Conservation (phyloP, 2,329 filamentous ascomycete genomes). For the Scopulariopsis brevicaulis region DNA sequence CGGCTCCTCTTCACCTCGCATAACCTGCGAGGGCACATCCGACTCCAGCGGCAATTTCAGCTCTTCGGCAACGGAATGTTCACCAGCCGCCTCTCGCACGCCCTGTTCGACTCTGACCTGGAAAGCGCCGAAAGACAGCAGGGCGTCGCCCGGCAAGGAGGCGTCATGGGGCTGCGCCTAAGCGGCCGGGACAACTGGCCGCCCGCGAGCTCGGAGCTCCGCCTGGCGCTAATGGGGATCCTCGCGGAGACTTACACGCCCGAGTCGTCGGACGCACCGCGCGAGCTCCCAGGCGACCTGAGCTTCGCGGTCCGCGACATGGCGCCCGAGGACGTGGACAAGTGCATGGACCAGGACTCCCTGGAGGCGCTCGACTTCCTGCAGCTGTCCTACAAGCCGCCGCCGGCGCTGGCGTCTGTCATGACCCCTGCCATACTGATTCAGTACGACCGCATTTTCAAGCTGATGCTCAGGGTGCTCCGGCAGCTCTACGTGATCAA, state of each 20-base stretch:
- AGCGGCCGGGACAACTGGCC: slow-evolving; percentile 81
- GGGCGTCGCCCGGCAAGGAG: slow-evolving; percentile 57
- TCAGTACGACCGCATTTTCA: slow-evolving; percentile 82
- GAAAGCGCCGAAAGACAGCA: slow-evolving; percentile 64
- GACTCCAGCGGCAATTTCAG: slow-evolving; percentile 68
- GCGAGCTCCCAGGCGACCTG: slow-evolving; percentile 51
- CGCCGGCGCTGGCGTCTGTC: slow-evolving; percentile 57
- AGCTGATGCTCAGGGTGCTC: slow-evolving; percentile 61
- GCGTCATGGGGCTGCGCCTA: slow-evolving; percentile 71
- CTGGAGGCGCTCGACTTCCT: slow-evolving; percentile 91
- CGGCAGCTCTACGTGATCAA: slow-evolving; percentile 70
- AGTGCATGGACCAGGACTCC: slow-evolving; percentile 70
- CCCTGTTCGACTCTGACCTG: slow-evolving; percentile 75
- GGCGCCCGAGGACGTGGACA: slow-evolving; percentile 64
- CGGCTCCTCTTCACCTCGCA: slow-evolving; percentile 65
- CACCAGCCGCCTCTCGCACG: slow-evolving; percentile 65
- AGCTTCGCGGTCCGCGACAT: slow-evolving; percentile 82
- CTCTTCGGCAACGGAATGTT: slow-evolving; percentile 80
- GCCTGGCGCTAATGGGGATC: slow-evolving; percentile 77
- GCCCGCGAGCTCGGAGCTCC: slow-evolving; percentile 85
- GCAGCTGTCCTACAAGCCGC: slow-evolving; percentile 71
- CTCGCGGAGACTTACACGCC: slow-evolving; percentile 59
- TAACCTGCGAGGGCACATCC: slow-evolving; percentile 58
- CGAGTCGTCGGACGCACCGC: slow-evolving; percentile 9
- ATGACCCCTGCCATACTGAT: slow-evolving; percentile 59